These are phyloP conservation scores for Citrus medica DNA, from an alignment of 345 rosid species.

Conservation along the genomic window DNA sequence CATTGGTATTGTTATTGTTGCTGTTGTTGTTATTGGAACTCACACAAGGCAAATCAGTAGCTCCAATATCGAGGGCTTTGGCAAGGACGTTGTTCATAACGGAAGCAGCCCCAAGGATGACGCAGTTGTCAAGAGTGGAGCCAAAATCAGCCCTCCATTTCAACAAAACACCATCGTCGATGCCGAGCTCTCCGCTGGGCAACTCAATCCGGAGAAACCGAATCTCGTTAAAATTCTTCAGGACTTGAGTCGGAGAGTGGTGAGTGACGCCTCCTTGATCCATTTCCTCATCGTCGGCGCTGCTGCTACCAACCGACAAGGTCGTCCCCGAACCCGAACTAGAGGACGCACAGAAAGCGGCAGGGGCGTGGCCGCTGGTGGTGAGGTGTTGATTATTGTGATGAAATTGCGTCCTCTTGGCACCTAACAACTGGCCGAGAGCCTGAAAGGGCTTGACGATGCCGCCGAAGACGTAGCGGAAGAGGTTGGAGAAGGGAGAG, in stretches of 20 bases:
- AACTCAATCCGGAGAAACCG: slow-evolving; percentile 78
- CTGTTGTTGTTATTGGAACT: neutral
- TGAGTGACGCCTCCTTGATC: slow-evolving; percentile 88
- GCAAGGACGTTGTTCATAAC: slow-evolving; percentile 26
- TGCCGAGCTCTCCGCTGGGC: slow-evolving; percentile 81
- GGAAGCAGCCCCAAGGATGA: slow-evolving; percentile 83
- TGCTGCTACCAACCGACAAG: slow-evolving; percentile 35
- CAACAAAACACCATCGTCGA: slow-evolving; percentile 80
- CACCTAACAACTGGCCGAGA: slow-evolving; percentile 58
- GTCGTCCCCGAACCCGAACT: slow-evolving; percentile 1
- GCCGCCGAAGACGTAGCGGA: slow-evolving; percentile 58
- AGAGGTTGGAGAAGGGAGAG: slow-evolving; percentile 45
- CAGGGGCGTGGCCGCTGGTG: neutral
- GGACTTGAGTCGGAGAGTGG: slow-evolving; percentile 92
- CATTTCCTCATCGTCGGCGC: slow-evolving; percentile 50
- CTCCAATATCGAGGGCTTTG: slow-evolving; percentile 20
- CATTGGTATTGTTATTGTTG: neutral
- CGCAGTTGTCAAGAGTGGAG: slow-evolving; percentile 85
- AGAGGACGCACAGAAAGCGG: slow-evolving; percentile 1
- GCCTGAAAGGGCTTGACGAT: slow-evolving; percentile 81
- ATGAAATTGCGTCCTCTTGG: slow-evolving; percentile 26
- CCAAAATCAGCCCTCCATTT: slow-evolving; percentile 98
- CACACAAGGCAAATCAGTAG: slow-evolving; percentile 21
- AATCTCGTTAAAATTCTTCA: slow-evolving; percentile 87
- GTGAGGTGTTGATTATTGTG: neutral